phyloP scores from a whole-genome alignment of 306 rosid genomes.

The Gastrolobium villosum region DNA sequence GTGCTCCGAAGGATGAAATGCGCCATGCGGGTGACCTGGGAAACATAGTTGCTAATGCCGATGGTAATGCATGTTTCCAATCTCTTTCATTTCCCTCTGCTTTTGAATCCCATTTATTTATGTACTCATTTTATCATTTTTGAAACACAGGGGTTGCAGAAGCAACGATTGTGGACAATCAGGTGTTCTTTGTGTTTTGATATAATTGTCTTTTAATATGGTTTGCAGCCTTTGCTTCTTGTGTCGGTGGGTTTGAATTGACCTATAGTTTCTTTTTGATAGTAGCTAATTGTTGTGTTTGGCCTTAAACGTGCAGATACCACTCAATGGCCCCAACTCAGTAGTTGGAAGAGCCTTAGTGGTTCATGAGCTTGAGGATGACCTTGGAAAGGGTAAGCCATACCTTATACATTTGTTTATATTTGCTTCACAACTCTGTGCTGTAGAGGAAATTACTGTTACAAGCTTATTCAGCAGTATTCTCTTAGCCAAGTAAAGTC shows the following conservation, averaged over 20 bases:
- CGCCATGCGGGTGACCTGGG: slow-evolving; percentile 99
- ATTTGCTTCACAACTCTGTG: slow-evolving; percentile 19
- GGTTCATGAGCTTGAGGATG: slow-evolving; percentile 84
- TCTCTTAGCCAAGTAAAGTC: neutral
- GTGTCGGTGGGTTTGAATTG: neutral
- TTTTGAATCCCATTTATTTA: neutral
- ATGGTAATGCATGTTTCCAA: slow-evolving; percentile 54
- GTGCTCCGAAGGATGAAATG: slow-evolving; percentile 75
- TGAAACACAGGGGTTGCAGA: slow-evolving; percentile 72
- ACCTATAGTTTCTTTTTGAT: neutral
- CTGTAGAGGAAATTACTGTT: slow-evolving; percentile 20
- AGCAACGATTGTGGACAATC: slow-evolving; percentile 69
- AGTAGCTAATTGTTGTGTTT: slow-evolving; percentile 14
- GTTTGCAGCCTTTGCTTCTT: neutral
- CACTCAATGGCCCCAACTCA: slow-evolving; percentile 76
- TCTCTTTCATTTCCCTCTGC: neutral
- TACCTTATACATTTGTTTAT: slow-evolving; percentile 8
- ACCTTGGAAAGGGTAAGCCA: slow-evolving; percentile 82
- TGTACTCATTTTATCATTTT: slow-evolving; percentile 31
- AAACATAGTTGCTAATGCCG: slow-evolving; percentile 84
- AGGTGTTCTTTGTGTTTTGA: slow-evolving; percentile 54
- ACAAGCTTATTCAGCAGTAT: slow-evolving; percentile 1
- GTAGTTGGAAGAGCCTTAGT: slow-evolving; percentile 83
- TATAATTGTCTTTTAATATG: neutral
- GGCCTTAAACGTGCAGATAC: slow-evolving; percentile 61